Evolutionary conservation across 2,329 filamentous ascomycete genomes (phyloP).

Genomic region (Microsporum audouinii): DNA sequence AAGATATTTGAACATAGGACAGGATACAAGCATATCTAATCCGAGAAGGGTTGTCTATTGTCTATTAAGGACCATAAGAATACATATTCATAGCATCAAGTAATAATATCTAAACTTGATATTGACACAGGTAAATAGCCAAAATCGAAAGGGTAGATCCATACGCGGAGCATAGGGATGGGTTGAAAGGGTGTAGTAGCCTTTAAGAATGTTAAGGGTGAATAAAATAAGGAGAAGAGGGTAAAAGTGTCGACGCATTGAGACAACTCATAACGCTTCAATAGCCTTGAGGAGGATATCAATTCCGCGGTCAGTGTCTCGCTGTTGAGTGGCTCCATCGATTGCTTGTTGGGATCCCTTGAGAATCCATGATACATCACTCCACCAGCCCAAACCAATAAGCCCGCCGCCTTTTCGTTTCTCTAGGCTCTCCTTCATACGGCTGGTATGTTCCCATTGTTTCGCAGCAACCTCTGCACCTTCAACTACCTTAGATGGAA

Average conservation of each 20-base stretch:
- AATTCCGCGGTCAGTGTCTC: conserved; percentile 40
- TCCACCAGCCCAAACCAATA: conserved; percentile 73
- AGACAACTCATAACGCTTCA: conserved; percentile 20
- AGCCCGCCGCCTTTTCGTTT: conserved; percentile 67
- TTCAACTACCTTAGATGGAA: conserved; percentile 69
- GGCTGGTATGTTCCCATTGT: conserved; percentile 90
- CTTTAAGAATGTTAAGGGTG: not conserved
- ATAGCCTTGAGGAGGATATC: conserved; percentile 49
- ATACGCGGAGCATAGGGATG: not conserved
- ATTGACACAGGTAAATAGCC: not conserved
- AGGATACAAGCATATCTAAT: not conserved
- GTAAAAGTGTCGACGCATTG: not conserved
- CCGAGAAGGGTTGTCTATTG: not conserved
- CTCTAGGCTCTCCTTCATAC: conserved; percentile 78
- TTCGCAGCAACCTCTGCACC: conserved; percentile 76
- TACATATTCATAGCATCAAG: not conserved
- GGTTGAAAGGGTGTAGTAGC: not conserved
- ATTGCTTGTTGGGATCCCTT: conserved; percentile 32
- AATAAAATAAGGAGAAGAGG: not conserved
- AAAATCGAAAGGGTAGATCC: not conserved
- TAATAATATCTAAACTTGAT: not conserved
- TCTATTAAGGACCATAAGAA: not conserved
- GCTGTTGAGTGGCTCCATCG: not conserved
- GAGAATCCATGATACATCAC: conserved; percentile 71
- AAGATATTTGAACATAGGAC: not conserved